phyloP scores from a whole-genome alignment of 352 stramenopile species.

The Peronospora belbahrii region DNA sequence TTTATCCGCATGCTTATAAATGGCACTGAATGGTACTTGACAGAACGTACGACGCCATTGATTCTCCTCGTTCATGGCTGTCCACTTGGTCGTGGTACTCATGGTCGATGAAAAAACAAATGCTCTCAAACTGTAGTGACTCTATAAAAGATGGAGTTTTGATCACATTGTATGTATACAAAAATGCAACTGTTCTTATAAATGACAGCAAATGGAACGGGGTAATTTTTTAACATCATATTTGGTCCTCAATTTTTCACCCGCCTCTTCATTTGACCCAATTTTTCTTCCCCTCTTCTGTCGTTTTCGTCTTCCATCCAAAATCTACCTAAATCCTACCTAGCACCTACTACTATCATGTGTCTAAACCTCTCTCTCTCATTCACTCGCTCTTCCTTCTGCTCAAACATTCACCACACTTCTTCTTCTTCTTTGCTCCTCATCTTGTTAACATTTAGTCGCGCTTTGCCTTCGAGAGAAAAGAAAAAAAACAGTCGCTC shows the following conservation, averaged over 20 bases:
- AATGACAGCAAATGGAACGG: constrained; percentile 9
- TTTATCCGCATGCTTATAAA: constrained; percentile 74
- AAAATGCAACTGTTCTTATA: constrained; percentile 5
- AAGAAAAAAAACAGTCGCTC: constrained; percentile 12
- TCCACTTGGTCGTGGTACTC: constrained; percentile 14
- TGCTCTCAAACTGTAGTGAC: constrained; percentile 7
- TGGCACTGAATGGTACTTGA: constrained; percentile 70
- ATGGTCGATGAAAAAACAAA: constrained; percentile 5
- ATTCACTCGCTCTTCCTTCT: constrained; percentile 5
- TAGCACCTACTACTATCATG: no score
- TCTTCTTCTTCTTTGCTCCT: constrained; percentile 16
- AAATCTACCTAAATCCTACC: constrained; percentile 34
- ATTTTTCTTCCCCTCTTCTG: no score
- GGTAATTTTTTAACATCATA: no score
- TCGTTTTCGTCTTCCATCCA: constrained; percentile 11
- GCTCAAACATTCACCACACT: constrained; percentile 4
- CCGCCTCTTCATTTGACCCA: no score
- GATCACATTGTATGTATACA: no score
- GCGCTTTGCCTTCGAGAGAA: no score
- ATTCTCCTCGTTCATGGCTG: constrained; percentile 62
- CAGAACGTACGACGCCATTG: constrained; percentile 83
- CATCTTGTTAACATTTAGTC: constrained; percentile 9
- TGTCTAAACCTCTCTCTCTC: no score
- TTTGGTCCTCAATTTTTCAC: no score
- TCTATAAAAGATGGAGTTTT: no score